Conservation (phyloP, 129 eudicot genomes). For the Chrysanthemum lavandulifolium region DNA sequence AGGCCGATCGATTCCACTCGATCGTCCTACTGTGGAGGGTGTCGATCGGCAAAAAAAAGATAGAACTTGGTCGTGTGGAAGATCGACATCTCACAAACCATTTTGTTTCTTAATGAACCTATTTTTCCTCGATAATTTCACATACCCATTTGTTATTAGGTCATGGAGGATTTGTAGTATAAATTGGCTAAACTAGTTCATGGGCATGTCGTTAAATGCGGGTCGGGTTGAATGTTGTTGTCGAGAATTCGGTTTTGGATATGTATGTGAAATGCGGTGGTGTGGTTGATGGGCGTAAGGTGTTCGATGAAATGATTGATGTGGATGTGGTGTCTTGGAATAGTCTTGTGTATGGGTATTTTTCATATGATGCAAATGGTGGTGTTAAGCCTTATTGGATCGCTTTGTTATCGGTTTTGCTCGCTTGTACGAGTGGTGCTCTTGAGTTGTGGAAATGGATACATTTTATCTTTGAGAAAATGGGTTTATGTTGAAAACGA, state of each 20-base stretch:
- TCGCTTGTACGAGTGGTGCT: conserved; percentile 61
- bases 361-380: conserved; percentile 55
- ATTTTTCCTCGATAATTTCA: conserved; percentile 49
- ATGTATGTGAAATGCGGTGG: conserved; percentile 57
- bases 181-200: conserved; percentile 53
- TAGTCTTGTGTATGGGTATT: conserved; percentile 50
- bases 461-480: conserved; percentile 53
- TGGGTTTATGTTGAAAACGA: conserved; percentile 43
- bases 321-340: conserved; percentile 70
- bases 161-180: conserved; percentile 46
- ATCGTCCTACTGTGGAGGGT: no score
- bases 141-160: conserved; percentile 66
- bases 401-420: conserved; percentile 56
- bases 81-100: no score
- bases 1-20: no score
- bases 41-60: no score
- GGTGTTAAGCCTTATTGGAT: conserved; percentile 65
- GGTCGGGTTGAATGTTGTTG: conserved; percentile 32
- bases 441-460: conserved; percentile 68
- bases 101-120: conserved; percentile 31
- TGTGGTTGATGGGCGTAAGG: conserved; percentile 35
- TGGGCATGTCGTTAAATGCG: conserved; percentile 45
- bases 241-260: conserved; percentile 47
- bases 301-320: conserved; percentile 63
- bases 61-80: no score